phyloP scores from a whole-genome alignment of 2,329 filamentous ascomycete genomes.

The Colletotrichum kahawae region DNA sequence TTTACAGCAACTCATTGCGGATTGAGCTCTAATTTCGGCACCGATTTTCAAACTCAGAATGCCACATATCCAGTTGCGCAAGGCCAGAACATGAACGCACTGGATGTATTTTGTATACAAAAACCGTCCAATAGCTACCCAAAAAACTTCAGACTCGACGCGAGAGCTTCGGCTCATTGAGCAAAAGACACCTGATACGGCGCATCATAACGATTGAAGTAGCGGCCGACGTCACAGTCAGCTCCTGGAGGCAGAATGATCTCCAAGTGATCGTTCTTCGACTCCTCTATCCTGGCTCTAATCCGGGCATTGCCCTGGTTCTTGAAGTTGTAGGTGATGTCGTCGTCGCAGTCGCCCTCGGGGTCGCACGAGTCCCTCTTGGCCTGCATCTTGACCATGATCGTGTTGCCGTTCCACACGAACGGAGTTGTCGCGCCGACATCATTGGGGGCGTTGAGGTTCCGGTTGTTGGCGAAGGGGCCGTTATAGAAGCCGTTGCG shows the following conservation, averaged over 20 bases:
- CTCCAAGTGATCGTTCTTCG: neutral
- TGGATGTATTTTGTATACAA: neutral
- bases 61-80: accelerated
- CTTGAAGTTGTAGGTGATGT: neutral
- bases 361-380: neutral
- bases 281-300: neutral
- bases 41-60: neutral
- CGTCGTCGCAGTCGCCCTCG: neutral
- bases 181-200: neutral
- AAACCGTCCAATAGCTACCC: neutral
- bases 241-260: neutral
- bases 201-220: neutral
- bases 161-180: neutral
- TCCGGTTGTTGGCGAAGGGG: neutral
- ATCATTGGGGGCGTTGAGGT: neutral
- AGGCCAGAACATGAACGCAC: no score
- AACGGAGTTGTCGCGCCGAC: neutral
- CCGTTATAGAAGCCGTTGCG: neutral
- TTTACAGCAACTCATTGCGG: neutral
- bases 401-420: neutral
- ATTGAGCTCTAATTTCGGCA: neutral
- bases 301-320: neutral
- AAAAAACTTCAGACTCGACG: neutral
- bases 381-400: neutral
- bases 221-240: neutral